These are phyloP conservation scores for Aegilops umbellulata DNA, from an alignment of 176 grass and related monocot species.

Conservation along the genomic window DNA sequence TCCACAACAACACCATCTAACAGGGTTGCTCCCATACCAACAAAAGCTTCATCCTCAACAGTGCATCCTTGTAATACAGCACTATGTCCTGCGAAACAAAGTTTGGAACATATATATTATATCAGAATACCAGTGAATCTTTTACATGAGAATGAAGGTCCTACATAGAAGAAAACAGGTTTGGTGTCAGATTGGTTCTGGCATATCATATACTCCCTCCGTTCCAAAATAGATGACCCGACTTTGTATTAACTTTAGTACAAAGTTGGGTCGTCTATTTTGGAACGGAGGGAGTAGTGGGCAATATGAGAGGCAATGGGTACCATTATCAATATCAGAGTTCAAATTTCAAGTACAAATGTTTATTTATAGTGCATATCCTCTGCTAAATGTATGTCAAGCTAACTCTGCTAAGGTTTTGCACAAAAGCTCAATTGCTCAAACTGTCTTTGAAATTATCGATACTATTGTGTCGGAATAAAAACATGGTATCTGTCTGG, in stretches of 20 bases:
- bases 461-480: not conserved
- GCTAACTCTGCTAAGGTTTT: not conserved
- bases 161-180: not conserved
- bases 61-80: constrained; percentile 95
- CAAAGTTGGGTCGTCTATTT: too few species aligned
- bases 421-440: not conserved
- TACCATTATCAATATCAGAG: not conserved
- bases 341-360: not conserved
- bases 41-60: constrained; percentile 93
- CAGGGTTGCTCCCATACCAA: constrained; percentile 84
- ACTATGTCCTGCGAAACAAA: constrained; percentile 69
- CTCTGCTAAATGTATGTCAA: not conserved
- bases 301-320: not conserved
- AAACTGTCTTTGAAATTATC: not conserved
- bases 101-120: constrained; percentile 16
- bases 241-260: too few species aligned
- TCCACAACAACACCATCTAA: constrained; percentile 89
- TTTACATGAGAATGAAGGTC: not conserved
- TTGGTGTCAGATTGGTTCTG: not conserved
- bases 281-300: too few species aligned
- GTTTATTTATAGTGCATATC: not conserved
- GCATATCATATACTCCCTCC: not conserved
- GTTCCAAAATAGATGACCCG: too few species aligned
- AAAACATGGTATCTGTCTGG: not conserved
- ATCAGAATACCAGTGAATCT: not conserved